These are phyloP conservation scores for Ampelomyces quisqualis DNA, from an alignment of 2,329 filamentous ascomycete species.

Conservation along the genomic window DNA sequence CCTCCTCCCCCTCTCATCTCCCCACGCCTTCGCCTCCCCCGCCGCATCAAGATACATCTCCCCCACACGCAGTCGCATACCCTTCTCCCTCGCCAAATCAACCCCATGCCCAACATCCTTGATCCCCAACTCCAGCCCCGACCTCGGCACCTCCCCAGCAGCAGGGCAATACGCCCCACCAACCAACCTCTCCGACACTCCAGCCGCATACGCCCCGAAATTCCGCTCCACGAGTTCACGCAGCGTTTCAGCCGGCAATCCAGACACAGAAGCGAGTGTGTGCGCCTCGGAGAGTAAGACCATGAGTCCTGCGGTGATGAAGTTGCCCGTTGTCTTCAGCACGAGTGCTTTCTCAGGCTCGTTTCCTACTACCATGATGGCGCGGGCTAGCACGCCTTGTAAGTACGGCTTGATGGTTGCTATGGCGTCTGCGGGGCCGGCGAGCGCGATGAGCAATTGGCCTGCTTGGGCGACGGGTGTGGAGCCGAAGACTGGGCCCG, in stretches of 20 bases:
- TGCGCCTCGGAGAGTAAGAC: slow-evolving; percentile 54
- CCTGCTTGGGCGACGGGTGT: slow-evolving; percentile 52
- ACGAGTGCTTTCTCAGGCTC: slow-evolving; percentile 50
- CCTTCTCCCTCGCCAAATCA: slow-evolving; percentile 45
- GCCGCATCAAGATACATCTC: slow-evolving; percentile 50
- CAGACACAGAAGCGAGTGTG: slow-evolving; percentile 51
- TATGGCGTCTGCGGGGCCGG: slow-evolving; percentile 45
- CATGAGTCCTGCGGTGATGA: slow-evolving; percentile 54
- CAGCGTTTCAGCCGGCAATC: slow-evolving; percentile 44
- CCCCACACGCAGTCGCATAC: slow-evolving; percentile 45
- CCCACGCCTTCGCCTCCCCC: slow-evolving; percentile 46
- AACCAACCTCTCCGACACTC: slow-evolving; percentile 31
- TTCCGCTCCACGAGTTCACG: slow-evolving; percentile 47
- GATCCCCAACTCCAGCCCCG: slow-evolving; percentile 53
- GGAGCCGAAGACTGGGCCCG: slow-evolving; percentile 54
- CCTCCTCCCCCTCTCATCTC: slow-evolving; percentile 35
- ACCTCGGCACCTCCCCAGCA: slow-evolving; percentile 46
- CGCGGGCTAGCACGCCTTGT: slow-evolving; percentile 45
- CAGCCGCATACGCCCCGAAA: slow-evolving; percentile 29
- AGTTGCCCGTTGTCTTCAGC: slow-evolving; percentile 54
- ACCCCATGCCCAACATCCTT: slow-evolving; percentile 57
- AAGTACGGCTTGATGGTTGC: slow-evolving; percentile 44
- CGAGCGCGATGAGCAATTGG: slow-evolving; percentile 51
- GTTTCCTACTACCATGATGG: slow-evolving; percentile 47
- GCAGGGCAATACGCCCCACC: slow-evolving; percentile 29